Base-by-base conservation (phyloP, 1,284 basidiomycete genomes). In the Boletus hoseneyae region DNA sequence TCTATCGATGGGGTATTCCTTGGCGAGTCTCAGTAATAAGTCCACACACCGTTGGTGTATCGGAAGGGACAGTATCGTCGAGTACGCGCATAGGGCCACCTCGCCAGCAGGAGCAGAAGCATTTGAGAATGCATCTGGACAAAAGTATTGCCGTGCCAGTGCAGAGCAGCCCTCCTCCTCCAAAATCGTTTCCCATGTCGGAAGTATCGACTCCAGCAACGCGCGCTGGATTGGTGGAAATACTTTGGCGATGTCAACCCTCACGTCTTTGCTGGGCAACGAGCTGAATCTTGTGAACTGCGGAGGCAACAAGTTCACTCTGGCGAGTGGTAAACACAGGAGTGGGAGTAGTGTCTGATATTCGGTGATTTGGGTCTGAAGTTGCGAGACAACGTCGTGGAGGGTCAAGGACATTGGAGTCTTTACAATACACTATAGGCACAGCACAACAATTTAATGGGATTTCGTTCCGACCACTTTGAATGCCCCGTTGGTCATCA, bases 1-100 rank as follows among this genome's bases (percentile, higher is more conserved):
- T 36, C 82, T 73, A 56, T 90, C 85, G 41, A 93, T 67, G 6
- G 87, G 78, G 61, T 90, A 93, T 30, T 78, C 70, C 40, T 63
- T 68, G 3, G 74, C 62, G 8, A 94, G 72, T 18, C 67, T 71
- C n/a, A 70, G 71, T 16, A 94, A 71, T 0, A 88, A 49, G 41
- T 64, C 62, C 25, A 85, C 63, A 3, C 76, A 75, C 54, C 77
- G 75, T 6, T 72, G 63, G 32, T 68, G 70, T 33, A 86, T 54
- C 9, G 76, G 70, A 18, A 73, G 62, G 4, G 82, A 76, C 21
- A 85, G 66, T 37, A 89, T 70, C 0, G 79, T 80, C 16, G 78
- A 76, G 62, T 87, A 87, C 4, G 85, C 83, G 40, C 72, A 67
- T 2, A 83, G 48, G 12, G 79, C 80, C 13, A 86, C 70, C 40